A percentile compares a stretch with the other conserved stretches of the same genome.
phyloP scores from a whole-genome alignment of 371 early-diverging fungal species.

The Thermomucor indicae-seudaticae region DNA sequence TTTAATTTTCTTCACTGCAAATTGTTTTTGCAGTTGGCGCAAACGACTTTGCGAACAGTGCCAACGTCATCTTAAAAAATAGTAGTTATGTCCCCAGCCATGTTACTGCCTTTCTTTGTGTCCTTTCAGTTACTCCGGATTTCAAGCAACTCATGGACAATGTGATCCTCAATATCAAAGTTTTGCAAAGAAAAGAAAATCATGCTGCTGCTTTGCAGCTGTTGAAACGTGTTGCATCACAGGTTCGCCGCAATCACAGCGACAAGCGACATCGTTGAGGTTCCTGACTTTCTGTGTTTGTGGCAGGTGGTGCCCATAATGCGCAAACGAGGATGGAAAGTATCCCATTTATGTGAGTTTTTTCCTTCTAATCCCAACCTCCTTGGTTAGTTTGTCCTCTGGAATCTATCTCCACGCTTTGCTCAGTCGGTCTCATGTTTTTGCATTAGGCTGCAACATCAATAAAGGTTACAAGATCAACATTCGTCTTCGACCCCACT shows the following conservation, averaged over 20 bases:
- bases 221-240: constrained; percentile 28
- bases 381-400: constrained; percentile 26
- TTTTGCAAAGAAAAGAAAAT: constrained; percentile 5
- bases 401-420: not conserved
- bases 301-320: constrained; percentile 57
- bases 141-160: constrained; percentile 1
- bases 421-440: not conserved
- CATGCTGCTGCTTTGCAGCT: constrained; percentile 26
- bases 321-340: constrained; percentile 52
- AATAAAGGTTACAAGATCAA: constrained; percentile 55
- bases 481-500: constrained; percentile 50
- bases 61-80: no score
- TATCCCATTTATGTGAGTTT: constrained; percentile 52
- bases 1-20: no score
- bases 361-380: constrained; percentile 50
- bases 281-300: not conserved
- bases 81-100: no score
- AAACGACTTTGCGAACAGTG: no score
- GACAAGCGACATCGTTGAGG: not conserved
- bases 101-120: not conserved
- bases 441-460: constrained; percentile 48
- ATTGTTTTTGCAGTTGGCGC: no score
- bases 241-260: constrained; percentile 9
- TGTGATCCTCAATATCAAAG: constrained; percentile 7
- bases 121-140: not conserved